Conservation (phyloP, 768 basidiomycete species). For the Amanita pseudoporphyria region DNA sequence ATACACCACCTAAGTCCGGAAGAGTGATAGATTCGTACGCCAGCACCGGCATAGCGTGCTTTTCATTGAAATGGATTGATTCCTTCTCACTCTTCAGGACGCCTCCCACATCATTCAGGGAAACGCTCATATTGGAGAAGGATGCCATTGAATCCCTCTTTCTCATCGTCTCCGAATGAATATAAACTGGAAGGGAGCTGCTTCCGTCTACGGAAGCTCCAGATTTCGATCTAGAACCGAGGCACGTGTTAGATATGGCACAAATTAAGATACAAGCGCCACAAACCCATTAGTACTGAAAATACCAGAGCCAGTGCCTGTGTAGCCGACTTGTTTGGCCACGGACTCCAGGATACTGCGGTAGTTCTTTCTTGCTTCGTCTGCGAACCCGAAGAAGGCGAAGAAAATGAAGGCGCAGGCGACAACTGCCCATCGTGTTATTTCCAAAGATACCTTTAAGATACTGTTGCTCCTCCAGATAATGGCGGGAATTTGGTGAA, state of each 20-base stretch:
- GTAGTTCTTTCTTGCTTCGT: slow-evolving; percentile 51
- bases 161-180: slow-evolving; percentile 33
- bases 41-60: slow-evolving; percentile 22
- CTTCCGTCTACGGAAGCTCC: slow-evolving; percentile 18
- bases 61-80: slow-evolving; percentile 19
- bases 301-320: slow-evolving; percentile 16
- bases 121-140: slow-evolving; percentile 13
- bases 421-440: slow-evolving; percentile 38
- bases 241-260: slow-evolving; percentile 2
- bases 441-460: slow-evolving; percentile 23
- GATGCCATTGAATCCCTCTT: slow-evolving; percentile 42
- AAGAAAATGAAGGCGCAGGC: slow-evolving; percentile 51
- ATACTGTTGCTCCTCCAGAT: slow-evolving; percentile 28
- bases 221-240: slow-evolving; percentile 19
- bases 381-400: slow-evolving; percentile 55
- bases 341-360: slow-evolving; percentile 27
- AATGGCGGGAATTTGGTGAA: slow-evolving; percentile 29
- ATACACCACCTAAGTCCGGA: slow-evolving; percentile 28
- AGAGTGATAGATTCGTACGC: slow-evolving; percentile 28
- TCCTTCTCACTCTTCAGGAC: slow-evolving; percentile 17
- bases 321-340: slow-evolving; percentile 26
- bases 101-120: slow-evolving; percentile 30
- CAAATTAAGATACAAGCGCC: neutral
- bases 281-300: slow-evolving; percentile 20
- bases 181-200: slow-evolving; percentile 33